Conservation (phyloP, 2,329 filamentous ascomycete species). For the Rhynchosporium agropyri region DNA sequence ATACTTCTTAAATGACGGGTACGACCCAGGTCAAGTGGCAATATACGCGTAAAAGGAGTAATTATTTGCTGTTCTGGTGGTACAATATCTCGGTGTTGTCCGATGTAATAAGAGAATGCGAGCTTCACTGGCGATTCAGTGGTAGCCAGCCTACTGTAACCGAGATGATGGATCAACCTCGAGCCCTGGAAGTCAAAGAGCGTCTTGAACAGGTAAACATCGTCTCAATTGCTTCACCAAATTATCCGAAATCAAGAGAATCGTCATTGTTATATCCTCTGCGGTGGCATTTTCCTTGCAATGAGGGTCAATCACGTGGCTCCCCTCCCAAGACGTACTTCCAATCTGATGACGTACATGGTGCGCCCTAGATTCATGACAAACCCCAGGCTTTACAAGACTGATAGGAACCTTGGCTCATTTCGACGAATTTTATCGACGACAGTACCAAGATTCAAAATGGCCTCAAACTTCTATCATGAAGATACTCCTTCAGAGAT, state of each 20-base stretch:
- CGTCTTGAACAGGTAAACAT: background rate
- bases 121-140: background rate
- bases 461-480: conserved; percentile 6
- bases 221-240: background rate
- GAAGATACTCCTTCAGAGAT: conserved; percentile 11
- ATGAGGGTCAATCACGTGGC: conserved; percentile 2
- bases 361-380: background rate
- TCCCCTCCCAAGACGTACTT: background rate
- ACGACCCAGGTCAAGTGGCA: background rate
- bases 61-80: background rate
- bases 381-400: background rate
- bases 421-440: background rate
- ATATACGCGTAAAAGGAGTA: background rate
- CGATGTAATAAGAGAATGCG: background rate
- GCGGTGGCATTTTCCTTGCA: background rate
- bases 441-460: background rate
- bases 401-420: background rate
- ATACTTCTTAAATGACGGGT: background rate
- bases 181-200: no score
- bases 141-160: background rate
- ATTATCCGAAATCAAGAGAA: background rate
- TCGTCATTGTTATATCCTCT: no score
- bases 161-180: background rate
- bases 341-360: background rate
- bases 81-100: background rate